Percentiles rank a stretch among this genome's conserved stretches.
phyloP scores from a whole-genome alignment of 305 asterid genomes.

The Euphrasia arctica region DNA sequence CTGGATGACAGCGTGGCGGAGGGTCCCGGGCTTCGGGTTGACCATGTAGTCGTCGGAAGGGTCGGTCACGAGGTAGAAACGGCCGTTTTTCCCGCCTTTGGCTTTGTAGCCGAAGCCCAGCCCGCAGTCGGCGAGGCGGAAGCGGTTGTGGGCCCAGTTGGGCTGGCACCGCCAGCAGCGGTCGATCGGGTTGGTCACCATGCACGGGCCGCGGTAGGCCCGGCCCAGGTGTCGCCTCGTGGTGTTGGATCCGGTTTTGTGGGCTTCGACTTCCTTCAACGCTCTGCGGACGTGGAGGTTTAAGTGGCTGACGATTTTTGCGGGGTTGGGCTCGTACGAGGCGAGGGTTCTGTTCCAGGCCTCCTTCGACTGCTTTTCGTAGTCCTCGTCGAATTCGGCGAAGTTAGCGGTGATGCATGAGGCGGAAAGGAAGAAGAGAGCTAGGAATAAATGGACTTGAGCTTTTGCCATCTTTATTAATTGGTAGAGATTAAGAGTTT shows the following conservation, averaged over 20 bases:
- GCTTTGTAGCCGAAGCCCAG: constrained; percentile 61
- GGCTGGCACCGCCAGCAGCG: constrained; percentile 69
- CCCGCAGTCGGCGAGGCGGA: constrained; percentile 61
- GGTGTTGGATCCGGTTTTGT: constrained; percentile 18
- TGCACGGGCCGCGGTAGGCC: constrained; percentile 45
- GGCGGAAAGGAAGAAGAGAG: constrained; percentile 32
- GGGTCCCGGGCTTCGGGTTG: constrained; percentile 63
- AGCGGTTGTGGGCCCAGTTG: constrained; percentile 59
- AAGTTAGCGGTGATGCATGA: constrained; percentile 28
- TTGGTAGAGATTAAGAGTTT: no score
- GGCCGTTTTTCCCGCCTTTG: constrained; percentile 59
- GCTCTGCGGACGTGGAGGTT: constrained; percentile 36
- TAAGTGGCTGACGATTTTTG: constrained; percentile 35
- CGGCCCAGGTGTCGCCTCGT: constrained; percentile 42
- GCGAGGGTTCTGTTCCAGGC: constrained; percentile 47
- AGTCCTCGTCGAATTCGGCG: constrained; percentile 37
- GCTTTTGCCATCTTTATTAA: constrained; percentile 24
- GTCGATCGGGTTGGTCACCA: constrained; percentile 62
- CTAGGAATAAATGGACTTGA: constrained; percentile 5
- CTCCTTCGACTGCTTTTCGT: constrained; percentile 40
- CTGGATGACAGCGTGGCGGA: constrained; percentile 69
- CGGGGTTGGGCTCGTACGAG: constrained; percentile 46
- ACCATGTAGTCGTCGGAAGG: constrained; percentile 42
- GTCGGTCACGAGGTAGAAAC: constrained; percentile 50
- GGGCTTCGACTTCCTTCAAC: constrained; percentile 28